Evolutionary conservation across 495 filamentous ascomycete species (phyloP), one percentile per base, ranked within the genome.

Genomic region (Hyphodiscus hymeniophilus): DNA sequence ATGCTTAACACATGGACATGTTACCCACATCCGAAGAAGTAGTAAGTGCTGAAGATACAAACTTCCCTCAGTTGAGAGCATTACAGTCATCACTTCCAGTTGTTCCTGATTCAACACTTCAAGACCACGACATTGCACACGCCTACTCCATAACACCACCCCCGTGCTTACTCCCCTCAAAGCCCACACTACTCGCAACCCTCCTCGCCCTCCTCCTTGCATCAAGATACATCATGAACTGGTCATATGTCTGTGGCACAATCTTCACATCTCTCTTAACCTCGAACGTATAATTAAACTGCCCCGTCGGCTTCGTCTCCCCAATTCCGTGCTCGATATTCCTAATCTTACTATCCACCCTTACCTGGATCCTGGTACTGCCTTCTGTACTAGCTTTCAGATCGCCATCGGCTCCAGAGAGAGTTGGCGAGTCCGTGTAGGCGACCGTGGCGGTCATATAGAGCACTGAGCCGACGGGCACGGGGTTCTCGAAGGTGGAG

Each of bases 221-320:
- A 66, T 90, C 84, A 17, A 85, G 68, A 69, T 82, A 90, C 61
- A 85, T 74, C 84, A 89, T 89, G 55, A 81, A 87, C 61, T 90
- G 82, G 11, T 73, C 69, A 57, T 89, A 90, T 0, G 73, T 80
- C 59, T 81, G 69, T 17, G 87, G 87, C 70, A 90, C 79, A 22
- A 91, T 79, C 55, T 82, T 73, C 24, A 91, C 66, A 58, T 85
- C 75, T 59, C 73, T 81, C 33, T 80, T 76, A 17, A 91, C 86
- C 26, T 78, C 68, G 62, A 91, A 91, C 0, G 87, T 91, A 58
- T 94, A 91, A 51, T 90, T 87, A 61, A 94, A 91, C 59, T 83
- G 79, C 1, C 87, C 87, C 1, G 87, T 89, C 21, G 82, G 77
- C 61, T 84, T 87, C 54, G 76, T 76, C 44, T 73, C 74, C 3